Evolutionary conservation across 192 early-diverging fungal species (phyloP).

Genomic region (Mortierella claussenii): DNA sequence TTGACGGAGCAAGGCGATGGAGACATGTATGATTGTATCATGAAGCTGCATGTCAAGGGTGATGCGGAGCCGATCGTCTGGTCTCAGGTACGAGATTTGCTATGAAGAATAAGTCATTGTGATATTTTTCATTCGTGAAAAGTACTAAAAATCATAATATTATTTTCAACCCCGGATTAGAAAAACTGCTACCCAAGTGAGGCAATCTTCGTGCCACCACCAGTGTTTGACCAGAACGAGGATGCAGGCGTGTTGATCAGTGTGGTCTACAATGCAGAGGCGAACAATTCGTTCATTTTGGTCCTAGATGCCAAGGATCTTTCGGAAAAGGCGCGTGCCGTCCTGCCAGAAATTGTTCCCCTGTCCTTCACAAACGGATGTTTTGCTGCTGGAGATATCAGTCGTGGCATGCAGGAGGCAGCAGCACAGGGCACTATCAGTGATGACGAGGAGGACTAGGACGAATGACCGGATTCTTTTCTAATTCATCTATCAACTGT

Average conservation of each 20-base stretch:
- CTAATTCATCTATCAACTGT: too few relatives aligned
- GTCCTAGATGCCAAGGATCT: conserved; percentile 80
- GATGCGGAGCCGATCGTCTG: conserved; percentile 38
- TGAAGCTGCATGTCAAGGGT: conserved; percentile 63
- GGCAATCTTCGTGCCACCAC: conserved; percentile 78
- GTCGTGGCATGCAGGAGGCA: conserved; percentile 43
- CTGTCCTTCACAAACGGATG: conserved; percentile 77
- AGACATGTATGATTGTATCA: conserved; percentile 65
- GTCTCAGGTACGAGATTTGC: conserved; percentile 24
- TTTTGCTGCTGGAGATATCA: conserved; percentile 51
- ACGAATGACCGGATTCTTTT: too few relatives aligned
- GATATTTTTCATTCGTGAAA: too few relatives aligned
- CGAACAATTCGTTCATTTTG: conserved; percentile 72
- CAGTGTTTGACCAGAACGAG: conserved; percentile 62
- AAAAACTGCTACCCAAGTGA: conserved; percentile 82
- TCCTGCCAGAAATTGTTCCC: conserved; percentile 73
- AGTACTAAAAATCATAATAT: not conserved
- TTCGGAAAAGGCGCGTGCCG: conserved; percentile 70
- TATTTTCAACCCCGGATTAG: too few relatives aligned
- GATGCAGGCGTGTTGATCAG: conserved; percentile 82
- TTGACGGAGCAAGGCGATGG: conserved; percentile 47
- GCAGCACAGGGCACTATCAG: conserved; percentile 1
- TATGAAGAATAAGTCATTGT: too few relatives aligned
- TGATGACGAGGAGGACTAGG: conserved; percentile 23
- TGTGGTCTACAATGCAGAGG: conserved; percentile 76